phyloP scores from a whole-genome alignment of 148 eudicot genomes.

The Oxyria digyna region DNA sequence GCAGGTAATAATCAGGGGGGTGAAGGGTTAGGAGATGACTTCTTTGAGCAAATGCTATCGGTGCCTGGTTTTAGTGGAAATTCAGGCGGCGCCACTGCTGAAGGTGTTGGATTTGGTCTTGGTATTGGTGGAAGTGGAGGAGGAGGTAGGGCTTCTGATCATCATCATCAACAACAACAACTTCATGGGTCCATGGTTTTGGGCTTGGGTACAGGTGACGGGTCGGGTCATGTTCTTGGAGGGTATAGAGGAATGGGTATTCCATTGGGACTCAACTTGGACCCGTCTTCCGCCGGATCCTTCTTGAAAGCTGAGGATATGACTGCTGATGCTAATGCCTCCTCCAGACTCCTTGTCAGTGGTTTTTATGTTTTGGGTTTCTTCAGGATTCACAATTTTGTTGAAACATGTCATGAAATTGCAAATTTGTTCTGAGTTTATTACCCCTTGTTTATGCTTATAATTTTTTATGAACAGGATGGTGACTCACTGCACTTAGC shows the following conservation, averaged over 20 bases:
- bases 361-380: background rate
- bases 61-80: slow-evolving; percentile 18
- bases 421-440: background rate
- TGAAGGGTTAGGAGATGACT: slow-evolving; percentile 31
- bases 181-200: slow-evolving; percentile 15
- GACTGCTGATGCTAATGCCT: slow-evolving; percentile 13
- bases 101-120: background rate
- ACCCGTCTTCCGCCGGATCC: slow-evolving; percentile 17
- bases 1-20: slow-evolving; percentile 21
- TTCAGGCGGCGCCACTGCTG: background rate
- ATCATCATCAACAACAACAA: slow-evolving; percentile 11
- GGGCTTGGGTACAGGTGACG: slow-evolving; percentile 30
- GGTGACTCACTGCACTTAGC: slow-evolving; percentile 9
- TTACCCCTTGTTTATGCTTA: background rate
- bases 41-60: slow-evolving; percentile 36
- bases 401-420: background rate
- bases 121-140: slow-evolving; percentile 11
- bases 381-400: background rate
- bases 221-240: slow-evolving; percentile 26
- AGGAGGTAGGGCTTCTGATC: slow-evolving; percentile 11
- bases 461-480: slow-evolving; percentile 9
- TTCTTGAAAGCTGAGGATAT: slow-evolving; percentile 14
- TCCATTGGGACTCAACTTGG: slow-evolving; percentile 40
- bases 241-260: slow-evolving; percentile 33
- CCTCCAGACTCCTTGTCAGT: slow-evolving; percentile 36